Evolutionary conservation across 75 land plant genomes (phyloP).

Genomic region (Chamaecyparis obtusa): DNA sequence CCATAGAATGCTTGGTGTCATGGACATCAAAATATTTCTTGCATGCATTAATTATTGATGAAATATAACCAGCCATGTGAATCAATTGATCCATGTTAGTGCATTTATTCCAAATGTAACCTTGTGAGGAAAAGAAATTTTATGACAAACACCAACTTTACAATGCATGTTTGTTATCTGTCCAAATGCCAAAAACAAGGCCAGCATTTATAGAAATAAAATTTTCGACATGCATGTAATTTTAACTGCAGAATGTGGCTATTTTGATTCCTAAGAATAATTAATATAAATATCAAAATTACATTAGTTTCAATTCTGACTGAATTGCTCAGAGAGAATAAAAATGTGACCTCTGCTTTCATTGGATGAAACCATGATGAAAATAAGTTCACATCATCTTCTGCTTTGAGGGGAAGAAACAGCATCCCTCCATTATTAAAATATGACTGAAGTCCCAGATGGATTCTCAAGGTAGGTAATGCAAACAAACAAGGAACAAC

Average conservation of each 20-base stretch:
- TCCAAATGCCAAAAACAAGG: not conserved
- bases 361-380: not conserved
- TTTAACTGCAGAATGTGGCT: not conserved
- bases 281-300: not conserved
- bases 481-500: not conserved
- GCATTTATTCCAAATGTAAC: not conserved
- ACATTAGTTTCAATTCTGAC: not conserved
- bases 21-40: too few species aligned
- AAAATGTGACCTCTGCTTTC: not conserved
- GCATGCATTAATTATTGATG: too few species aligned
- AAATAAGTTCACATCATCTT: not conserved
- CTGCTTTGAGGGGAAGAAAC: not conserved
- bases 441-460: not conserved
- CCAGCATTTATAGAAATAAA: not conserved
- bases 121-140: not conserved
- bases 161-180: not conserved
- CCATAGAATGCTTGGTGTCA: too few species aligned
- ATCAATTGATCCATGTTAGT: too few species aligned
- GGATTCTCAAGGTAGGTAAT: not conserved
- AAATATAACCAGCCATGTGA: too few species aligned
- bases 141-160: not conserved
- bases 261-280: not conserved
- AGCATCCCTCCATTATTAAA: not conserved
- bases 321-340: not conserved
- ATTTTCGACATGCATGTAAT: not conserved